phyloP scores from a whole-genome alignment of 495 filamentous ascomycete genomes.

The Trichoderma parareesei region DNA sequence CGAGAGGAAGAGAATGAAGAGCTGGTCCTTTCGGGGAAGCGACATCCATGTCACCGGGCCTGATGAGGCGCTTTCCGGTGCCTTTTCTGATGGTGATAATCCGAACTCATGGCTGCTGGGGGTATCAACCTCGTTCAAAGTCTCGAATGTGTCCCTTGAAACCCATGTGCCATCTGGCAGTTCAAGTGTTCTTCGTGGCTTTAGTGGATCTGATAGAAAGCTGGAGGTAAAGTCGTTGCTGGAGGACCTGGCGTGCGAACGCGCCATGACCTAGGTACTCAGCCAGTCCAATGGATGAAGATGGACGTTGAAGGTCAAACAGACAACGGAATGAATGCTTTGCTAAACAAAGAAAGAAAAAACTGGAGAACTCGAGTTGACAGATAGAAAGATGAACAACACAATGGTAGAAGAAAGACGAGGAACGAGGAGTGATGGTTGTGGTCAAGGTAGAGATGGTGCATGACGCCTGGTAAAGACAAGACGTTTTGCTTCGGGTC shows the following conservation, averaged over 20 bases:
- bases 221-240: conserved; percentile 6
- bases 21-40: conserved; percentile 65
- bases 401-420: background rate
- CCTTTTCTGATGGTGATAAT: background rate
- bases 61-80: background rate
- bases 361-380: too few relatives aligned
- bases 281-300: background rate
- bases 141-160: background rate
- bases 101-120: background rate
- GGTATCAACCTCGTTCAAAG: background rate
- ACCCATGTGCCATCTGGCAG: background rate
- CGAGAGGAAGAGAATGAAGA: conserved; percentile 63
- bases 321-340: too few relatives aligned
- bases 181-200: background rate
- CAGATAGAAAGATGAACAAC: background rate
- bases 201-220: background rate
- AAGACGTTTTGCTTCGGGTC: background rate
- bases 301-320: background rate
- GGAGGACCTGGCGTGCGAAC: background rate
- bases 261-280: background rate
- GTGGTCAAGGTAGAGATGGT: too few relatives aligned
- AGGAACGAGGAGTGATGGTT: background rate
- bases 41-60: conserved; percentile 53
- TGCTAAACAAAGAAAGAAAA: background rate
- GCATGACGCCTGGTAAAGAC: too few relatives aligned